Percentiles rank a stretch among this genome's conserved stretches.
These are phyloP conservation scores for Botryotinia convoluta DNA, from an alignment of 2,329 filamentous ascomycete genomes.

Conservation along the genomic window DNA sequence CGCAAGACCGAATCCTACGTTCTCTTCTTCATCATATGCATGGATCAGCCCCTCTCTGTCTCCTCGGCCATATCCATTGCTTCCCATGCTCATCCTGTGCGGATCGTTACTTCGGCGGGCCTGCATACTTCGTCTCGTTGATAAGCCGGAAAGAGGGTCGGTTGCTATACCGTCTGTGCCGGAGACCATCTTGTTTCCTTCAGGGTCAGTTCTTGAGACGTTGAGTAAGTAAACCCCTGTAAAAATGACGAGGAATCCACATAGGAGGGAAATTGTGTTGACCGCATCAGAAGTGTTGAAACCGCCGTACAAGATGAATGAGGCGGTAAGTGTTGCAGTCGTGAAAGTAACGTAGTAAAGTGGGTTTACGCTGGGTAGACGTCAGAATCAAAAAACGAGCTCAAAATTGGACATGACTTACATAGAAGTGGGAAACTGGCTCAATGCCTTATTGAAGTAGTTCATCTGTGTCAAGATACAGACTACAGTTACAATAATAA, in stretches of 20 bases:
- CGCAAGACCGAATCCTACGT: slow-evolving; percentile 68
- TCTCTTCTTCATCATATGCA: slow-evolving; percentile 82
- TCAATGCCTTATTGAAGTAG: slow-evolving; percentile 98
- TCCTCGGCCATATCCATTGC: slow-evolving; percentile 53
- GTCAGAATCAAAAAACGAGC: not conserved
- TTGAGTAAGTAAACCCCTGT: slow-evolving; percentile 94
- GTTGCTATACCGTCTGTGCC: slow-evolving; percentile 79
- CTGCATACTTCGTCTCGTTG: slow-evolving; percentile 93
- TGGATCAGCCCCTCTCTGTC: slow-evolving; percentile 83
- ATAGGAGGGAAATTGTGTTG: slow-evolving; percentile 88
- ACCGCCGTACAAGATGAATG: slow-evolving; percentile 91
- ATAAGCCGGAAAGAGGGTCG: slow-evolving; percentile 83
- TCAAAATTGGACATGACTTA: slow-evolving; percentile 47
- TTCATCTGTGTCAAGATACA: slow-evolving; percentile 99
- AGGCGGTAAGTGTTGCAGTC: slow-evolving; percentile 87
- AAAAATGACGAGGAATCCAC: slow-evolving; percentile 92
- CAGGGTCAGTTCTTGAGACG: slow-evolving; percentile 86
- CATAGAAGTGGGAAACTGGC: slow-evolving; percentile 97
- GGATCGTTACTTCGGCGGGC: slow-evolving; percentile 68
- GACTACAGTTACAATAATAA: slow-evolving; percentile 86
- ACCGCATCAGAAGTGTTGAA: slow-evolving; percentile 94
- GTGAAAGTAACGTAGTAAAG: slow-evolving; percentile 97
- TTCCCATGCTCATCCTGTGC: slow-evolving; percentile 60
- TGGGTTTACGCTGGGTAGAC: slow-evolving; percentile 59
- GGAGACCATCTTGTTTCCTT: slow-evolving; percentile 66